Base-by-base conservation (phyloP, 1,139 yeast species). In the Lodderomyces elongisporus region DNA sequence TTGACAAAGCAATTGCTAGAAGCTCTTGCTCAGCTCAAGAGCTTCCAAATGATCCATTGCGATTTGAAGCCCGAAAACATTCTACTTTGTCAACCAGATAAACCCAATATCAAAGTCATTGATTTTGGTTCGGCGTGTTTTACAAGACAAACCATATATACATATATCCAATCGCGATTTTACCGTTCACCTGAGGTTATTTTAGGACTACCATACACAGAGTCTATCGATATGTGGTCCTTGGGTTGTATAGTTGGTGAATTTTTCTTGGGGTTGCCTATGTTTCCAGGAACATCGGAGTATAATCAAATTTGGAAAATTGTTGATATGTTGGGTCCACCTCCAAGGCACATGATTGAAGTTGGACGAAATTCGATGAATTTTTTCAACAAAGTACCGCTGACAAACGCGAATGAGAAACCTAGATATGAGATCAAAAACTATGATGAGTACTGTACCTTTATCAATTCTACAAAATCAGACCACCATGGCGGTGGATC, bases 151-250 rank as follows among this genome's bases (percentile, higher is more conserved):
- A 85, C 95, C 0, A 69, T 89, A 4, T 91, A 88, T 59, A 85
- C 97, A 0, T 93, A 93, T 55, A 88, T 93, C 41, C 99, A 93
- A 56, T 87, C 96, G 5, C 69, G 99, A 37, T 93, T 91, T 54
- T 93, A 93, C 58, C 70, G 99, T 41, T 85, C 96, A 1, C 99
- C 99, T 0, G 99, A 91, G 55, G 95, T 91, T 14, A 77, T 91
- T 3, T 60, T 91, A 20, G 98, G 99, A 0, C 66, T 91, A 30
- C 95, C 96, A 4, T 84, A 83, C 48, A 84, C 96, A 0, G 79
- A 95, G 14, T 79, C 95, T 6, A 91, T 91, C 38, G 99, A 91
- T 56, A 88, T 91, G 89, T 91, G 99, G 99, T 88, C 97, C 2
- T 65, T 91, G 29, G 99, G 98, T 2, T 91, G 99, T 62, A 91